These are phyloP conservation scores for Yamagishiella unicocca DNA, from an alignment of 139 green algal genomes.

Conservation along the genomic window DNA sequence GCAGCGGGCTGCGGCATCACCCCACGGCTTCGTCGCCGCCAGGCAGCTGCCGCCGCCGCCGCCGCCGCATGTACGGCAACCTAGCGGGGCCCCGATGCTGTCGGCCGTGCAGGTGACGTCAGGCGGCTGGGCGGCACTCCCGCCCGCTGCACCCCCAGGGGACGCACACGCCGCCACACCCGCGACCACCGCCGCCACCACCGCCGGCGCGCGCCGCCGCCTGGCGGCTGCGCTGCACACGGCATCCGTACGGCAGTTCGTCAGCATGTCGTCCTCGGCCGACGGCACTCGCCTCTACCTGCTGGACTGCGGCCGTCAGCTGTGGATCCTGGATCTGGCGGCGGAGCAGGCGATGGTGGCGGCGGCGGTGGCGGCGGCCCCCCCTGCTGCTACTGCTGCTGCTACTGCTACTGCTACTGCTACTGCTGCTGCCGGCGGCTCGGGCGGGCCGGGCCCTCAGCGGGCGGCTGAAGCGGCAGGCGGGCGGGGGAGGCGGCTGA, in stretches of 20 bases:
- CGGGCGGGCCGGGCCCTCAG: too few species aligned
- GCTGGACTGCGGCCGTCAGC: neutral
- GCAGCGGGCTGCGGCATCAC: too few species aligned
- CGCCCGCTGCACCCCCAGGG: neutral
- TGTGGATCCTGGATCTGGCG: constrained; percentile 22
- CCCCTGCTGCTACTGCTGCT: neutral
- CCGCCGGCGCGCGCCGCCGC: neutral
- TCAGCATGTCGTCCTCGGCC: neutral
- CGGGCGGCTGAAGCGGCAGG: too few species aligned
- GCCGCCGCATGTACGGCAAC: neutral
- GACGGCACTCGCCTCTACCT: constrained; percentile 19
- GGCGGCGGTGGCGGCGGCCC: neutral
- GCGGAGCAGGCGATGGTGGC: constrained; percentile 8
- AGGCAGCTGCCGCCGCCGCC: neutral
- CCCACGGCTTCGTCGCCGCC: neutral
- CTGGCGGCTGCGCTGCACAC: neutral
- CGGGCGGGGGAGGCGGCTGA: too few species aligned
- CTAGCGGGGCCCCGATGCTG: neutral
- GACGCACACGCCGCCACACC: neutral
- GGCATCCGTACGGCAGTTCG: neutral
- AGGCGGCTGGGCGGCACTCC: neutral
- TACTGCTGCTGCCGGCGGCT: too few species aligned
- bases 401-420: neutral
- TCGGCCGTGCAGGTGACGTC: neutral
- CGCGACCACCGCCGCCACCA: neutral